phyloP scores from a whole-genome alignment of 164 flowering plant species.

The Liriodendron chinense region DNA sequence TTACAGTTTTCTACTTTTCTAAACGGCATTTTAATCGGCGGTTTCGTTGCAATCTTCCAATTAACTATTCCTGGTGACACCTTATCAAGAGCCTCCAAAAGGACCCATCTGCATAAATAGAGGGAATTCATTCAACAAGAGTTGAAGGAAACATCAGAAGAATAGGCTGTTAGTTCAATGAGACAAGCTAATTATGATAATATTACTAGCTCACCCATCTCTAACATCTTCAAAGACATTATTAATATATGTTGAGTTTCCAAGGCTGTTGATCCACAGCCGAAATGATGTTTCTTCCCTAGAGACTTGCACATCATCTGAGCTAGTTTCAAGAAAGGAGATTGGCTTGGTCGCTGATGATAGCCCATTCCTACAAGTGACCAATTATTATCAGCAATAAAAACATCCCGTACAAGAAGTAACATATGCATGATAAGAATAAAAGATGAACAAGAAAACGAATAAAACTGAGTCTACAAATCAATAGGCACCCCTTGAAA shows the following conservation, averaged over 20 bases:
- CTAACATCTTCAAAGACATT: slow-evolving; percentile 81
- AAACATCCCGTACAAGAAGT: too few species aligned
- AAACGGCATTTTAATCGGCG: slow-evolving; percentile 92
- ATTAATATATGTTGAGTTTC: slow-evolving; percentile 58
- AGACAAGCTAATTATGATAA: background rate
- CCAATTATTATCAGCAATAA: background rate
- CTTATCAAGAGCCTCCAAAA: slow-evolving; percentile 83
- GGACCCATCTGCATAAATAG: slow-evolving; percentile 66
- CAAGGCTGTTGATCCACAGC: slow-evolving; percentile 88
- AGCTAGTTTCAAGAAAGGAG: slow-evolving; percentile 57
- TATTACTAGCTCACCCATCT: slow-evolving; percentile 61
- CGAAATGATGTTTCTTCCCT: slow-evolving; percentile 87
- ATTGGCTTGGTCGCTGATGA: slow-evolving; percentile 67
- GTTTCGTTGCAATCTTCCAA: slow-evolving; percentile 86
- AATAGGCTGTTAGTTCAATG: background rate
- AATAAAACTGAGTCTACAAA: background rate
- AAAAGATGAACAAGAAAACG: too few species aligned
- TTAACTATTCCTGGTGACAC: slow-evolving; percentile 84
- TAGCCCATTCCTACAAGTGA: slow-evolving; percentile 72
- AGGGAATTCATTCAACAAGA: background rate
- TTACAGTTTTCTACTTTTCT: slow-evolving; percentile 93
- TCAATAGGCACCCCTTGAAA: too few species aligned
- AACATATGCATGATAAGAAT: background rate
- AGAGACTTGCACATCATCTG: slow-evolving; percentile 66
- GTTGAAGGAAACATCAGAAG: background rate